phyloP scores from a whole-genome alignment of 345 rosid species.

The Triadica sebifera region DNA sequence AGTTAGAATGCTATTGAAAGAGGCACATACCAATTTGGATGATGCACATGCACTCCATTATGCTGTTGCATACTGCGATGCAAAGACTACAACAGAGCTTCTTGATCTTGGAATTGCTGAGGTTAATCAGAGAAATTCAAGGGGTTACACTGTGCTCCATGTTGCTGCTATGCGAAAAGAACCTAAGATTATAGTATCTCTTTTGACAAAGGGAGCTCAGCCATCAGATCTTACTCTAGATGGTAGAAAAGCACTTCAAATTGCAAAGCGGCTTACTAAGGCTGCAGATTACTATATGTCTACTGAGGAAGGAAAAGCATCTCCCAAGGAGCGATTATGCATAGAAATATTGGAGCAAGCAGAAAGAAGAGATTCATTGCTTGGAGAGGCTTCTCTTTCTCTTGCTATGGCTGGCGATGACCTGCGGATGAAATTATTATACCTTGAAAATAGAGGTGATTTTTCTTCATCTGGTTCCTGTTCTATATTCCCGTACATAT shows the following conservation, averaged over 20 bases:
- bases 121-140: conserved; percentile 50
- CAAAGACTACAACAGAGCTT: conserved; percentile 70
- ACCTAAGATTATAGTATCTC: conserved; percentile 68
- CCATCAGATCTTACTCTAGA: conserved; percentile 60
- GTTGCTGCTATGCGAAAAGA: conserved; percentile 79
- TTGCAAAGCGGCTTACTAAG: conserved; percentile 57
- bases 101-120: conserved; percentile 73
- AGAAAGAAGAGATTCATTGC: conserved; percentile 51
- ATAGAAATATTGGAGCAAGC: conserved; percentile 81
- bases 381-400: conserved; percentile 60
- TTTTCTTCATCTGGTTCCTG: not conserved
- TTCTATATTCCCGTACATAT: not conserved
- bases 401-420: conserved; percentile 75
- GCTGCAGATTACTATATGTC: conserved; percentile 50
- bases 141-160: conserved; percentile 78
- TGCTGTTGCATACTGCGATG: conserved; percentile 80
- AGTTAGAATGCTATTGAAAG: conserved; percentile 71
- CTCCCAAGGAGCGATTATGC: conserved; percentile 61
- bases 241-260: conserved; percentile 73
- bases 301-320: conserved; percentile 56
- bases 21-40: conserved; percentile 65
- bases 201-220: conserved; percentile 73
- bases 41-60: conserved; percentile 71
- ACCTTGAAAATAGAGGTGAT: conserved; percentile 84
- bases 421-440: conserved; percentile 57